Evolutionary conservation across 306 rosid species (phyloP), one percentile per base, ranked within the genome.

Genomic region (Trifolium dubium): DNA sequence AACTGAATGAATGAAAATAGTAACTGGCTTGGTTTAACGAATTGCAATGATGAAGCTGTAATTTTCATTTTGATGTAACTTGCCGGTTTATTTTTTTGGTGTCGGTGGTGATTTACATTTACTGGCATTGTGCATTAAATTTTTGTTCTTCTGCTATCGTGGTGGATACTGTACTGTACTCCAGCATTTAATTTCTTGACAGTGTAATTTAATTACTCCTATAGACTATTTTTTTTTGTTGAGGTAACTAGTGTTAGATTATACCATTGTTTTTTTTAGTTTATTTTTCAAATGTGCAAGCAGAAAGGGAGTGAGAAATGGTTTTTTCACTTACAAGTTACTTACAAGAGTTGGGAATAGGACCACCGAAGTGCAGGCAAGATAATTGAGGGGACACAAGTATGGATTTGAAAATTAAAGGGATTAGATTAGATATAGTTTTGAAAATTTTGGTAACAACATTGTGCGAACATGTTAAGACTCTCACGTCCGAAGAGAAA

Each of bases 31-130:
- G 23, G 23, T 23, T 23, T 23, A 23, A 23, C 23, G 23, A 23
- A 1, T 23, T 23, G 23, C 23, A 0, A 23, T 23, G 49, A 12
- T 44, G 5, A 44, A 44, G 15, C 50, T 44, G 50, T 44, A 44
- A 12, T 11, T 44, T 71, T 63, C 46, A 39, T 23, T 55, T 53
- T 40, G 23, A 11, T 30, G 19, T 31, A 18, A 44, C 69, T 72
- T 32, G 60, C 54, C 43, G 14, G 19, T 53, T 34, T 54, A 41
- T 10, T 8, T 10, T 8, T 10, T 34, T n/a, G 17, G 54, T 73
- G 79, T 79, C 83, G 75, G 83, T 79, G 71, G 10, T 46, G 28
- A 13, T 2, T 29, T 43, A 37, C 53, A 13, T 2, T 29, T 43
- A 37, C 53, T 29, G 35, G 12, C 5, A 64, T 11, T 10, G 37